A percentile compares a stretch with the other conserved stretches of the same genome.
Evolutionary conservation across 768 basidiomycete genomes (phyloP).

Genomic region (Boletus barrowsii): DNA sequence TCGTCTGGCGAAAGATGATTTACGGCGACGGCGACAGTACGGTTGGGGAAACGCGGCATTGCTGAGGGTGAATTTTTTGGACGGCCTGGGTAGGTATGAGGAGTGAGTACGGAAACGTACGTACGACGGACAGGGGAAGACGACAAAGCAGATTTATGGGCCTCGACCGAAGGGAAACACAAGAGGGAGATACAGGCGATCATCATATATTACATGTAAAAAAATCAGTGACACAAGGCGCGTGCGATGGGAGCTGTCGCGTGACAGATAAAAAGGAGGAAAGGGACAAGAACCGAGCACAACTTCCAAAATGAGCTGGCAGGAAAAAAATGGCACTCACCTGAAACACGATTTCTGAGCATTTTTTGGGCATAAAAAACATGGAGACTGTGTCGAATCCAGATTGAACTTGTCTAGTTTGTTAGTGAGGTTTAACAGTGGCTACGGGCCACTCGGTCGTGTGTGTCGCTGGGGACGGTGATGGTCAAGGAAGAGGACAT

Average conservation of each 20-base stretch:
- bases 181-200: conserved; percentile 21
- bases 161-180: conserved; percentile 17
- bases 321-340: conserved; percentile 25
- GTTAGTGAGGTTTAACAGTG: conserved; percentile 18
- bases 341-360: conserved; percentile 36
- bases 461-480: conserved; percentile 32
- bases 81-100: conserved; percentile 30
- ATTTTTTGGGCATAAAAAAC: conserved; percentile 36
- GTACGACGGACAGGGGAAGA: conserved; percentile 21
- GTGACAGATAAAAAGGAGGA: conserved; percentile 33
- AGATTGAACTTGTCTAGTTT: conserved; percentile 31
- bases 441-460: conserved; percentile 28
- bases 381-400: conserved; percentile 34
- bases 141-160: conserved; percentile 11
- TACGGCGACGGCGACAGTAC: conserved; percentile 56
- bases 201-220: conserved; percentile 39
- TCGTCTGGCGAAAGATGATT: conserved; percentile 41
- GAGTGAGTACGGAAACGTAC: conserved; percentile 26
- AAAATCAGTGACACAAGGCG: conserved; percentile 32
- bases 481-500: conserved; percentile 28
- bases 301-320: conserved; percentile 25
- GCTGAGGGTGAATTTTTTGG: conserved; percentile 52
- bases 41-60: conserved; percentile 68
- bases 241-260: conserved; percentile 34
- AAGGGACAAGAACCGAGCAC: conserved; percentile 14